Percentiles rank a stretch among this genome's conserved stretches.
phyloP scores from a whole-genome alignment of 2,329 filamentous ascomycete species.

The Zasmidium citrigriseum region DNA sequence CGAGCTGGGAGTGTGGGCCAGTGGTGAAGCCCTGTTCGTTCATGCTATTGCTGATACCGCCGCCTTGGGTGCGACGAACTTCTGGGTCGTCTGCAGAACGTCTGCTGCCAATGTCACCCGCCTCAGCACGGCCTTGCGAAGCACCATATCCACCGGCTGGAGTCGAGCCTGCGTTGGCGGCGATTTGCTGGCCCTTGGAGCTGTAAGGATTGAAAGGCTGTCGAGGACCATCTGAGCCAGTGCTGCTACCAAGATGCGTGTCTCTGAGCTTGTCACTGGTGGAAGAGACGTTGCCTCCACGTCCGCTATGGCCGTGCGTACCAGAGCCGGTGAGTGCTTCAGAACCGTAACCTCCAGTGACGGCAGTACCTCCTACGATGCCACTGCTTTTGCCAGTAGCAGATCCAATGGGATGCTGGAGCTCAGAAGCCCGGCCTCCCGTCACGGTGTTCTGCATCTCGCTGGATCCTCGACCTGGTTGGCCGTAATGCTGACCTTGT shows the following conservation, averaged over 20 bases:
- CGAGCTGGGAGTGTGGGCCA: slow-evolving; percentile 11
- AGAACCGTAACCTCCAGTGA: background rate
- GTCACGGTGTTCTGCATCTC: background rate
- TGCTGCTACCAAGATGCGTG: background rate
- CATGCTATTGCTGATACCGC: slow-evolving; percentile 9
- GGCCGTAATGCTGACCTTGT: background rate
- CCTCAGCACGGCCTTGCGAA: slow-evolving; percentile 4
- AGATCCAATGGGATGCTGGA: slow-evolving; percentile 4
- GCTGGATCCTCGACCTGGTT: background rate
- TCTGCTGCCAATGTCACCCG: slow-evolving; percentile 7
- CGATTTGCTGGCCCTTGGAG: slow-evolving; percentile 15
- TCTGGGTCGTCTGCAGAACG: background rate
- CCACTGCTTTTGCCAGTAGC: slow-evolving; percentile 1
- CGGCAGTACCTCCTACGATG: slow-evolving; percentile 8
- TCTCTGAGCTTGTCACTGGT: slow-evolving; percentile 1
- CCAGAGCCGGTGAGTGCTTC: background rate
- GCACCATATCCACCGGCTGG: background rate
- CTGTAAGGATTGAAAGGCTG: slow-evolving; percentile 19
- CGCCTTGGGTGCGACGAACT: slow-evolving; percentile 4
- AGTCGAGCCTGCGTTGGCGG: slow-evolving; percentile 8
- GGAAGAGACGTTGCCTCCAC: background rate
- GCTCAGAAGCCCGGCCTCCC: background rate
- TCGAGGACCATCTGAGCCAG: background rate
- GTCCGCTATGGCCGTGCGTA: background rate
- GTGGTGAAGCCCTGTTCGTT: slow-evolving; percentile 1